phyloP scores from a whole-genome alignment of 2,329 filamentous ascomycete species.

The Leptoxyphium fumago region DNA sequence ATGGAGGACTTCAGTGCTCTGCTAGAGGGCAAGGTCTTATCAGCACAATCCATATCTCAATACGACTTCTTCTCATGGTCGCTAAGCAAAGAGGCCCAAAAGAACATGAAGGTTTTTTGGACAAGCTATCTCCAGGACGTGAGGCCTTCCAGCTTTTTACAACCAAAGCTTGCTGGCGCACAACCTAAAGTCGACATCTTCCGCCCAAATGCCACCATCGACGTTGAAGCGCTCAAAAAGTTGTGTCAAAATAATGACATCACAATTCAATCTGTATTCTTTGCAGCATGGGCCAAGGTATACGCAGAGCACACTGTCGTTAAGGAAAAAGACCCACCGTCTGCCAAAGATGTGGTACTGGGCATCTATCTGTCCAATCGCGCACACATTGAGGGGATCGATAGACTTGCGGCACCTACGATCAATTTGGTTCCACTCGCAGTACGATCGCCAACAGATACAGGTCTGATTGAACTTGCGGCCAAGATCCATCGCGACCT shows the following conservation, averaged over 20 bases:
- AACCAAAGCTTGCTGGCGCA: slow-evolving; percentile 7
- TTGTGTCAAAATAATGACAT: slow-evolving; percentile 40
- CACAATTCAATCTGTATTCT: slow-evolving; percentile 58
- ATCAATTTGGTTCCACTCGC: slow-evolving; percentile 64
- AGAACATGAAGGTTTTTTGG: slow-evolving; percentile 34
- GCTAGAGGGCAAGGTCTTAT: slow-evolving; percentile 18
- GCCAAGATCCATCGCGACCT: slow-evolving; percentile 53
- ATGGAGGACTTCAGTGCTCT: slow-evolving; percentile 36
- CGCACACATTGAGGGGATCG: slow-evolving; percentile 35
- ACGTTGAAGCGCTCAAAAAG: slow-evolving; percentile 27
- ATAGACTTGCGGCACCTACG: slow-evolving; percentile 49
- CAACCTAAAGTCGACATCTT: slow-evolving; percentile 29
- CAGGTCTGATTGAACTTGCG: slow-evolving; percentile 37
- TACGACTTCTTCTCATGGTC: slow-evolving; percentile 27
- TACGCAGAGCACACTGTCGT: slow-evolving; percentile 21
- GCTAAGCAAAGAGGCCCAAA: not conserved
- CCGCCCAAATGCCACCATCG: slow-evolving; percentile 31
- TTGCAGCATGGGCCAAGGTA: slow-evolving; percentile 52
- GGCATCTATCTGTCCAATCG: slow-evolving; percentile 79
- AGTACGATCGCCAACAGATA: slow-evolving; percentile 27
- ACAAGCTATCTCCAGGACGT: slow-evolving; percentile 27
- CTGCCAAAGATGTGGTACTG: slow-evolving; percentile 39
- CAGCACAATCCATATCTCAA: slow-evolving; percentile 16
- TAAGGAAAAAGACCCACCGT: not conserved
- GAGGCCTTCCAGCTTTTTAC: slow-evolving; percentile 6